Percentiles rank a stretch among this genome's conserved stretches.
phyloP scores from a whole-genome alignment of 1,284 basidiomycete genomes.

The Termitomyces sp. region DNA sequence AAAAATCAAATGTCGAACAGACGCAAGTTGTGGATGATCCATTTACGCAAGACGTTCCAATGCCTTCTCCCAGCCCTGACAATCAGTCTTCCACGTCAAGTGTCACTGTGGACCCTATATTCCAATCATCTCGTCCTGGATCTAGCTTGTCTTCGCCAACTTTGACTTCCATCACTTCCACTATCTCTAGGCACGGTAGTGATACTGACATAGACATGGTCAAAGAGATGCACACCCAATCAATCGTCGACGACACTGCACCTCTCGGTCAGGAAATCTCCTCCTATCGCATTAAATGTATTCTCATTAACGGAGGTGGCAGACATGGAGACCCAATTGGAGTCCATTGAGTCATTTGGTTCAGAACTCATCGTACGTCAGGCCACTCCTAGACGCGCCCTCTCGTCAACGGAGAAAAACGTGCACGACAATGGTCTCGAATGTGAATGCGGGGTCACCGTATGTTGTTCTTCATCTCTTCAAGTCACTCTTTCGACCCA shows the following conservation, averaged over 20 bases:
- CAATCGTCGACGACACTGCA: conserved; percentile 14
- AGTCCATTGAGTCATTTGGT: conserved; percentile 17
- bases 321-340: conserved; percentile 22
- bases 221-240: conserved; percentile 32
- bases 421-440: conserved; percentile 30
- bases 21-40: conserved; percentile 34
- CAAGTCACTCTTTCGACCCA: not conserved
- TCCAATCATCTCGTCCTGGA: conserved; percentile 4
- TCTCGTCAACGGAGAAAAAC: conserved; percentile 1
- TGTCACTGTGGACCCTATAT: conserved; percentile 3
- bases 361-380: not conserved
- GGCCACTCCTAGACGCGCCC: not conserved
- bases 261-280: conserved; percentile 10
- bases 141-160: conserved; percentile 7
- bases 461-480: conserved; percentile 25
- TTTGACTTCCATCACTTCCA: conserved; percentile 19
- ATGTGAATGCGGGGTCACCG: conserved; percentile 64
- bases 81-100: conserved; percentile 8
- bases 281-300: not conserved
- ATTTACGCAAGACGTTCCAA: conserved; percentile 15
- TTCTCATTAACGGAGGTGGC: not conserved
- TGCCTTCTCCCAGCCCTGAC: conserved; percentile 11
- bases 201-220: conserved; percentile 41
- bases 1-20: conserved; percentile 33
- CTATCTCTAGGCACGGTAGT: conserved; percentile 18